Evolutionary conservation across 1,139 yeast species (phyloP), one percentile per base, ranked within the genome.

Genomic region (Yamadazyma friedrichii): DNA sequence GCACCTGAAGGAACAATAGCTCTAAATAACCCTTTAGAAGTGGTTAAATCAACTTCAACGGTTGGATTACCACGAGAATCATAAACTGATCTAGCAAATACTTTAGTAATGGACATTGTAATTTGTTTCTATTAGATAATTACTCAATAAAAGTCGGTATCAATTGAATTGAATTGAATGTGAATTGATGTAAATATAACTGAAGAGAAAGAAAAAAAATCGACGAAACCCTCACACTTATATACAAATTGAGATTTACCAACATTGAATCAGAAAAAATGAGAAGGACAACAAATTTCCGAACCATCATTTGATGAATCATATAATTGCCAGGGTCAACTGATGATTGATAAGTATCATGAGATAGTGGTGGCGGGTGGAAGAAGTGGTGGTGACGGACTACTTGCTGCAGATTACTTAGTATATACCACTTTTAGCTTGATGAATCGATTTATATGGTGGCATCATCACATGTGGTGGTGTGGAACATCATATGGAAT

Each of bases 21-120:
- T 71, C 96, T 84, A 88, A 86, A 88, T 53, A 78, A 65, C 62
- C 96, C 96, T 61, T 83, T 79, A 51, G 76, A 88, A 59, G 96
- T 89, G 78, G 84, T 76, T 56, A 88, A 61, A 62, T 89, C 96
- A 55, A 88, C 96, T 79, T 89, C 96, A 58, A 89, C 96, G 54
- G 96, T 89, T 72, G 97, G 97, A 80, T 89, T 89, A 74, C 96
- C 96, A 76, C 97, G 87, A 57, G 96, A 88, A 76, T 89, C 97
- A 83, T 89, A 89, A 70, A 89, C 94, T 76, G 82, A 82, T 76
- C 96, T 87, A 59, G 96, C 87, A 72, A 76, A 81, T 59, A 88
- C 74, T 74, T 88, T 88, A 43, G 66, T 48, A 45, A 64, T 54
- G 48, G 73, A 64, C 73, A 67, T 67, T 43, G 37, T 58, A 12